These are phyloP conservation scores for Ophiostoma sp. DNA, from an alignment of 2,329 filamentous ascomycete species.

Conservation along the genomic window DNA sequence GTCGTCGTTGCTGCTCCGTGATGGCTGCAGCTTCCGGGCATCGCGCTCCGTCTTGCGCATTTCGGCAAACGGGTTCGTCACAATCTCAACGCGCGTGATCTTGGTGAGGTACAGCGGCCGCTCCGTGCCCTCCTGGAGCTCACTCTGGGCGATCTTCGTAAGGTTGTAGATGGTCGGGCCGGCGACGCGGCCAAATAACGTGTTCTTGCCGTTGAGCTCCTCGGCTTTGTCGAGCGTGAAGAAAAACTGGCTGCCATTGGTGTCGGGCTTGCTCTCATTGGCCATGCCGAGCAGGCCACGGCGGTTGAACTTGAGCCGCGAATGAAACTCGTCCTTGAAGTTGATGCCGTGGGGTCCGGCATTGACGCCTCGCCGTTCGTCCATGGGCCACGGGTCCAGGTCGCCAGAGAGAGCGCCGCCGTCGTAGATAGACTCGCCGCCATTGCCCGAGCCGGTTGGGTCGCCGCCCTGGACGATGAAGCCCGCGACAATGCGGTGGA, in stretches of 20 bases:
- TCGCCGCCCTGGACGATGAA: conserved; percentile 96
- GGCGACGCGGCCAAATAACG: conserved; percentile 84
- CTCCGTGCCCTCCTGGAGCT: conserved; percentile 72
- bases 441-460: conserved; percentile 84
- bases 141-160: conserved; percentile 84
- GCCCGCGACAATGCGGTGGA: conserved; percentile 84
- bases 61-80: conserved; percentile 76
- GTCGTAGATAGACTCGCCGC: conserved; percentile 88
- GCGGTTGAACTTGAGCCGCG: conserved; percentile 84
- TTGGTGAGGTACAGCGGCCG: conserved; percentile 80
- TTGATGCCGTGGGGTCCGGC: conserved; percentile 54
- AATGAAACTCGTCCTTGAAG: conserved; percentile 84
- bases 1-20: conserved; percentile 32
- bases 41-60: conserved; percentile 66
- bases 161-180: conserved; percentile 96
- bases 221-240: conserved; percentile 80
- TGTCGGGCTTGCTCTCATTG: conserved; percentile 69
- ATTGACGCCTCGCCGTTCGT: conserved; percentile 57
- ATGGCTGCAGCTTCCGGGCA: conserved; percentile 36
- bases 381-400: conserved; percentile 66
- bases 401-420: conserved; percentile 69
- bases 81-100: conserved; percentile 66
- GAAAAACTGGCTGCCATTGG: conserved; percentile 96
- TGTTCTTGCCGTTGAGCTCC: conserved; percentile 85
- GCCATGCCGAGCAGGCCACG: conserved; percentile 93